phyloP scores from a whole-genome alignment of 257 asterid species.

The Solanum pinnatisectum region DNA sequence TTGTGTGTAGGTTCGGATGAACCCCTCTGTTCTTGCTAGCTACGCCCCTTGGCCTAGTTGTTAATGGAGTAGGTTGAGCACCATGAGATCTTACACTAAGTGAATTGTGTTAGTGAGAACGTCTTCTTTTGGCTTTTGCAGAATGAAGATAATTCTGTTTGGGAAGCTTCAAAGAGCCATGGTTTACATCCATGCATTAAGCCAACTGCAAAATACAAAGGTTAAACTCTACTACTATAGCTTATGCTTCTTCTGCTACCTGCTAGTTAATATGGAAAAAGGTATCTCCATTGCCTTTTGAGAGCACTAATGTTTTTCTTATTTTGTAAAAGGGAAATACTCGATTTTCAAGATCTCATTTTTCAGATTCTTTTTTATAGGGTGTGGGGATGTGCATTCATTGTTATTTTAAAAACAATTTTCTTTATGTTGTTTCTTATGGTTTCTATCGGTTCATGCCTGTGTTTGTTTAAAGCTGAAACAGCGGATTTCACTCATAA shows the following conservation, averaged over 20 bases:
- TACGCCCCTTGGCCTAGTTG: neutral
- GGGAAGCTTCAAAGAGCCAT: conserved; percentile 53
- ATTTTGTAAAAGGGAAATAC: neutral
- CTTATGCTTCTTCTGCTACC: neutral
- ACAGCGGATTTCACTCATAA: neutral
- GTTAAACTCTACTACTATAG: conserved; percentile 13
- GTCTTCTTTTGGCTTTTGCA: conserved; percentile 20
- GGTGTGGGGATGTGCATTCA: neutral
- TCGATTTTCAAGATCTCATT: neutral
- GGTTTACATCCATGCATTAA: conserved; percentile 57
- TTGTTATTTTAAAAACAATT: neutral
- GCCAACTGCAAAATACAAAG: conserved; percentile 65
- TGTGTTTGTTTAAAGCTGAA: neutral
- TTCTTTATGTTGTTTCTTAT: neutral
- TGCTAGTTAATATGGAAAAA: neutral
- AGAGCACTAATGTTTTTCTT: neutral
- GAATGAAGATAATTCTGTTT: conserved; percentile 38
- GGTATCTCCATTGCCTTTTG: neutral
- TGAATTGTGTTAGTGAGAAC: conserved; percentile 4
- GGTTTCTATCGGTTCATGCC: neutral
- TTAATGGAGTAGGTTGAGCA: neutral
- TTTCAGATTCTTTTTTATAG: neutral
- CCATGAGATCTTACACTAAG: neutral
- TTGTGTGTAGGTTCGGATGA: neutral
- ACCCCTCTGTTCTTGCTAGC: neutral